phyloP scores from a whole-genome alignment of 2,329 filamentous ascomycete species.

The Paraphaeosphaeria sporulosa region DNA sequence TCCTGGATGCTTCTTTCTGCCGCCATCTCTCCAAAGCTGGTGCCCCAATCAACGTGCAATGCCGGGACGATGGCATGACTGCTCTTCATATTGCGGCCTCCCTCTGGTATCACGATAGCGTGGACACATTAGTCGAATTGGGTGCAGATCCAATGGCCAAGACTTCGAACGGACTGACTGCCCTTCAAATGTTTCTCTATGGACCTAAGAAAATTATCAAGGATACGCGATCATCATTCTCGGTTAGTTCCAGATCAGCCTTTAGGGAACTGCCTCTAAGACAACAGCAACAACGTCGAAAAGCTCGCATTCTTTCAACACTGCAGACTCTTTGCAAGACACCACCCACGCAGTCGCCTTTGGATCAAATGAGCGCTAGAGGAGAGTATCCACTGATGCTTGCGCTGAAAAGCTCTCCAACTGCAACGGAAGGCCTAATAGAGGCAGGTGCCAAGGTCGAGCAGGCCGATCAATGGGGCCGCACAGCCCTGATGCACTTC shows the following conservation, averaged over 20 bases:
- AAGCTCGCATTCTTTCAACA: slow-evolving; percentile 1
- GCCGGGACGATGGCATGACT: not conserved
- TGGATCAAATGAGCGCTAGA: not conserved
- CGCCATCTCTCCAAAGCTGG: slow-evolving; percentile 2
- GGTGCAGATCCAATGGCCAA: slow-evolving; percentile 1
- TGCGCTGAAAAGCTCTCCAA: not conserved
- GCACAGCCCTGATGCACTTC: slow-evolving; percentile 10
- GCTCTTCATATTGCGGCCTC: slow-evolving; percentile 5
- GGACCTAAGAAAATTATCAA: not conserved
- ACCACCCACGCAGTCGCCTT: not conserved
- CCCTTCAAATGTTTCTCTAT: slow-evolving; percentile 5
- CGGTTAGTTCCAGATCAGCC: not conserved
- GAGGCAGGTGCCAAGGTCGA: slow-evolving; percentile 9
- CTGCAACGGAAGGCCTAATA: slow-evolving; percentile 1
- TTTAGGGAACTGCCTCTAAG: not conserved
- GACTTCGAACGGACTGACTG: not conserved
- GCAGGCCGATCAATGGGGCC: not conserved
- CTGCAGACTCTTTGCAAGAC: not conserved
- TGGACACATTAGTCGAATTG: slow-evolving; percentile 1
- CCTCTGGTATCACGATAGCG: slow-evolving; percentile 1
- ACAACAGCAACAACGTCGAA: not conserved
- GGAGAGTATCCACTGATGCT: slow-evolving; percentile 5
- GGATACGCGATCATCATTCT: not conserved
- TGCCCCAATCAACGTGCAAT: not conserved
- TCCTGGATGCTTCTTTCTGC: slow-evolving; percentile 6